Percentiles rank a stretch among this genome's conserved stretches.
Conservation (phyloP, 2,329 filamentous ascomycete genomes). For the Colletotrichum sp. region DNA sequence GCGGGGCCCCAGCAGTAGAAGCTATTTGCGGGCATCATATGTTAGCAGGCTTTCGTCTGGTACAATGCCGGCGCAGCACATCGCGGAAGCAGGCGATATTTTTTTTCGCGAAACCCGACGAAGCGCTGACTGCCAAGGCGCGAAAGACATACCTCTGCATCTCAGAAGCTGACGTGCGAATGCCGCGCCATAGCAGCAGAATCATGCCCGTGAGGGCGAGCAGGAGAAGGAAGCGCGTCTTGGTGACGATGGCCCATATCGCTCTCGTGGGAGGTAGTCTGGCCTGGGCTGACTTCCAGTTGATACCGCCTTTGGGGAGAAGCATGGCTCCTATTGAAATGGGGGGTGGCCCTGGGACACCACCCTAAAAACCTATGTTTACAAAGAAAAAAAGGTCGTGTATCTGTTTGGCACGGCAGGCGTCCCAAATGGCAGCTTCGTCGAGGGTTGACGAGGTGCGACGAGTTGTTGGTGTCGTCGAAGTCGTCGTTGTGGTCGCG, state of each 20-base stretch:
- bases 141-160: constrained; percentile 79
- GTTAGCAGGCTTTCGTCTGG: neutral
- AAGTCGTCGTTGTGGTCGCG: neutral
- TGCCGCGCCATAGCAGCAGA: constrained; percentile 86
- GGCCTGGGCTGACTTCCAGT: constrained; percentile 89
- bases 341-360: constrained; percentile 43
- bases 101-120: neutral
- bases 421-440: neutral
- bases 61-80: neutral
- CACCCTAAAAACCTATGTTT: constrained; percentile 33
- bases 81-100: neutral
- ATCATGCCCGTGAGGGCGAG: constrained; percentile 73
- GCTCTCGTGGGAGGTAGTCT: constrained; percentile 79
- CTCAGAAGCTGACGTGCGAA: constrained; percentile 80
- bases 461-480: neutral
- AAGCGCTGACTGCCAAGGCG: neutral
- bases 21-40: constrained; percentile 51
- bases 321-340: constrained; percentile 65
- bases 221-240: constrained; percentile 78
- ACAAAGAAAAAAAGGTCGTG: neutral
- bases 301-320: constrained; percentile 86
- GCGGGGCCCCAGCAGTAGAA: constrained; percentile 97
- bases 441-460: neutral
- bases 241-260: constrained; percentile 72
- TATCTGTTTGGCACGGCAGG: constrained; percentile 3